phyloP scores from a whole-genome alignment of 768 basidiomycete genomes.

The Tulasnella sp. region DNA sequence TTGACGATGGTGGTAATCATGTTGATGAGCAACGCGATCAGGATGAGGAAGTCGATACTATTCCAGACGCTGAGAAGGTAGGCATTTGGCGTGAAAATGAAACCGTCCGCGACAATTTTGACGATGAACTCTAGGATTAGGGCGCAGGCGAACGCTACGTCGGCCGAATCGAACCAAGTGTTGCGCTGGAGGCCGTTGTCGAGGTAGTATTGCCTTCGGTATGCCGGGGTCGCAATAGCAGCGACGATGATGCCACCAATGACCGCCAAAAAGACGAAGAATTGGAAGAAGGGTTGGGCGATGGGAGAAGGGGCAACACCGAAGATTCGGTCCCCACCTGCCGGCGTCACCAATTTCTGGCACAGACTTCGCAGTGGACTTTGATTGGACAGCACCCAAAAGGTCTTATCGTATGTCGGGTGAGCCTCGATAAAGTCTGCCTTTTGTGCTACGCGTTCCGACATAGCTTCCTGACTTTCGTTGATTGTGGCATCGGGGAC shows the following conservation, averaged over 20 bases:
- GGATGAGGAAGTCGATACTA: conserved; percentile 78
- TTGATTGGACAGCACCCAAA: conserved; percentile 84
- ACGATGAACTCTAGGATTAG: conserved; percentile 79
- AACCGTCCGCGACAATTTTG: conserved; percentile 91
- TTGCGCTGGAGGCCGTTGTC: conserved; percentile 56
- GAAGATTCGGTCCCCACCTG: conserved; percentile 81
- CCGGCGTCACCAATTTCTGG: conserved; percentile 77
- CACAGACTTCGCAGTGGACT: conserved; percentile 67
- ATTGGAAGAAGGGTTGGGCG: conserved; percentile 67
- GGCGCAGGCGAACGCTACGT: conserved; percentile 62
- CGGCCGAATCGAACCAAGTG: conserved; percentile 86
- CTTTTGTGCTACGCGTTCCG: conserved; percentile 69
- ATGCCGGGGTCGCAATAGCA: conserved; percentile 74
- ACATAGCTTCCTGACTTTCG: conserved; percentile 56
- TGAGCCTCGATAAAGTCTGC: conserved; percentile 85
- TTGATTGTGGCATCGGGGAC: conserved; percentile 52
- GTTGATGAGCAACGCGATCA: conserved; percentile 71
- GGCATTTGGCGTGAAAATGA: conserved; percentile 85
- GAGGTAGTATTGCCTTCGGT: conserved; percentile 67
- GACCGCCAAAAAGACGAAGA: conserved; percentile 68
- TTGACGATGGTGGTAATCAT: conserved; percentile 67
- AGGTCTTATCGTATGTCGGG: conserved; percentile 83
- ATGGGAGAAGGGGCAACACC: conserved; percentile 65
- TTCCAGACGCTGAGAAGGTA: conserved; percentile 94
- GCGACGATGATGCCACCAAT: conserved; percentile 79